Base-by-base conservation (phyloP, 352 stramenopile species). In the Pythium aquatile region DNA sequence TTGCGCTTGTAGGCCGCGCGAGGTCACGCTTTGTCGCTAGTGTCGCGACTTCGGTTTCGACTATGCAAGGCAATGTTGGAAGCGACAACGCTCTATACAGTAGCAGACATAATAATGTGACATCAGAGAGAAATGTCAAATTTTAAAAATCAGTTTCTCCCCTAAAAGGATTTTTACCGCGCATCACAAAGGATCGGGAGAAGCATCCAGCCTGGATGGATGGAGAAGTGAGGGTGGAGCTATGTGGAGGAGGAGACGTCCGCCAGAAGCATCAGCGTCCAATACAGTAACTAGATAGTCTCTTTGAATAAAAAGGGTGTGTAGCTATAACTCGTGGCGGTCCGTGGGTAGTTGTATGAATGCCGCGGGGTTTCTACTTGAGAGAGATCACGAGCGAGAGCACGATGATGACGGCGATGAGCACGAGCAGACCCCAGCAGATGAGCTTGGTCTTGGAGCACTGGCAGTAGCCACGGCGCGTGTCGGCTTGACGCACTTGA, bases 381-480 rank as follows among this genome's bases (percentile, higher is more conserved):
- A 65, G 56, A 24, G 40, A 54, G 4, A 59, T 28, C 20, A 63
- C 53, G 35, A 72, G n/a, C 20, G 65, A 24, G 11, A 67, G 35
- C 14, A 61, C 54, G 55, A 72, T 26, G 55, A 62, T 58, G 8
- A 72, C 37, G 13, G 66, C 46, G 53, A 76, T 67, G 9, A 73
- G 57, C 32, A 73, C 20, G 8, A 73, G 24, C 8, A 73, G 20
- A 16, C 54, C 69, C 58, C 60, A 74, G 32, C 55, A 65, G n/a
- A 76, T 68, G n/a, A 76, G 20, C 55, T 73, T 73, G 9, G 48
- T 65, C 59, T 73, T 73, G 62, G 48, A 39, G 63, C 73, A 80
- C 40, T 67, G 58, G 73, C 61, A 76, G 54, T 69, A 80, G 9
- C 63, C 63, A 20, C 66, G 70, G 5, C 73, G 73, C 39, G 58